These are phyloP conservation scores for Trametes pubescens DNA, from an alignment of 1,284 basidiomycete genomes.

Conservation along the genomic window DNA sequence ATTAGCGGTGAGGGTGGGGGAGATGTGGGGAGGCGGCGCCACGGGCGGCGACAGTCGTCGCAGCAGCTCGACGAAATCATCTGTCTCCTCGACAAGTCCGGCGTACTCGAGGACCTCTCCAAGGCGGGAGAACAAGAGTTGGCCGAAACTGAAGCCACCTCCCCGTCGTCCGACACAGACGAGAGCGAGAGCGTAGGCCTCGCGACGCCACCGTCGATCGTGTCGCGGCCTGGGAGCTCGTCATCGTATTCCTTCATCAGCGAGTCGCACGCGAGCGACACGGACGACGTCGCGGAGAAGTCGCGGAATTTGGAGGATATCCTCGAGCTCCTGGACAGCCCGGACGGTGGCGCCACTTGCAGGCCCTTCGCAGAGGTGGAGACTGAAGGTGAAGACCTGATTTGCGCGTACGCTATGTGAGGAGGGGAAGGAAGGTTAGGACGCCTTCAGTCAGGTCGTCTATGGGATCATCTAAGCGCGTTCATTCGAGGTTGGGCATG, in stretches of 20 bases:
- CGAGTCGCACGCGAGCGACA: conserved; percentile 2
- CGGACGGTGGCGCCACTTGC: neutral
- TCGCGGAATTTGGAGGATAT: conserved; percentile 26
- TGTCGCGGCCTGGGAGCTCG: conserved; percentile 15
- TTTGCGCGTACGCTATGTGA: conserved; percentile 20
- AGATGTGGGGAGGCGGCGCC: neutral
- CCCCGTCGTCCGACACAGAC: conserved; percentile 10
- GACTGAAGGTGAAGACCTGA: neutral
- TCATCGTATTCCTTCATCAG: conserved; percentile 18
- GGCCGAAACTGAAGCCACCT: conserved; percentile 10
- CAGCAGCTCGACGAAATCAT: conserved; percentile 33
- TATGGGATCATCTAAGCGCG: neutral
- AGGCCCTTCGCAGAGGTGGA: neutral
- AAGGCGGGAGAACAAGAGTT: conserved; percentile 7
- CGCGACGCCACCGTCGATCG: conserved; percentile 11
- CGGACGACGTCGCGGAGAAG: neutral
- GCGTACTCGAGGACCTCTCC: conserved; percentile 13
- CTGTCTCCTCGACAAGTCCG: conserved; percentile 28
- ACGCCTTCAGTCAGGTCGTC: neutral
- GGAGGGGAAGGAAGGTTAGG: no score
- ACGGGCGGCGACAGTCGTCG: conserved; percentile 22
- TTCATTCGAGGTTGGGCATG: neutral
- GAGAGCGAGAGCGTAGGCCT: conserved; percentile 14
- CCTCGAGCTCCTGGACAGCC: conserved; percentile 19
- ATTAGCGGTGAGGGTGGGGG: neutral